Conservation (phyloP, 2,329 filamentous ascomycete species). For the Alternaria ventricosa region DNA sequence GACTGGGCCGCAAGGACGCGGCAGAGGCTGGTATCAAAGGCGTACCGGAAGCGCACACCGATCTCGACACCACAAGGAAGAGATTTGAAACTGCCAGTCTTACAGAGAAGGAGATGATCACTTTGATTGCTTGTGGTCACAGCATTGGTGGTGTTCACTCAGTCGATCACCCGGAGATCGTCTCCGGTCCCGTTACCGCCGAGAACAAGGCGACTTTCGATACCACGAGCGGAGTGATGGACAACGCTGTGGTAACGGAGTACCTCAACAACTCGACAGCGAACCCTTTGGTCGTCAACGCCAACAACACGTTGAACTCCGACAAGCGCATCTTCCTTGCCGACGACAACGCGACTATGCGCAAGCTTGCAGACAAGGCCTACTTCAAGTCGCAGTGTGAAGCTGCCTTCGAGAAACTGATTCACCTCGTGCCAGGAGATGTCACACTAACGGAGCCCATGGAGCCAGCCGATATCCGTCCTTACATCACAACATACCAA, state of each 20-base stretch:
- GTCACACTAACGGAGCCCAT: conserved; percentile 27
- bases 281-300: conserved; percentile 33
- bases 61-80: conserved; percentile 36
- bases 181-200: conserved; percentile 25
- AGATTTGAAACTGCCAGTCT: conserved; percentile 43
- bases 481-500: conserved; percentile 22
- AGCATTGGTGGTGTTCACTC: conserved; percentile 46
- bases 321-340: conserved; percentile 42
- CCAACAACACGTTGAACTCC: conserved; percentile 39
- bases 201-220: conserved; percentile 36
- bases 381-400: conserved; percentile 28
- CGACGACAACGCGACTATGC: conserved; percentile 42
- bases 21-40: conserved; percentile 35
- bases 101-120: conserved; percentile 31
- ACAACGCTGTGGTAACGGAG: conserved; percentile 41
- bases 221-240: conserved; percentile 29
- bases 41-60: conserved; percentile 42
- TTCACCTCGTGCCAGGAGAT: conserved; percentile 28
- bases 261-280: conserved; percentile 39
- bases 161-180: conserved; percentile 40
- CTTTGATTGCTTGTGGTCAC: conserved; percentile 46
- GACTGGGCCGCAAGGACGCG: conserved; percentile 44
- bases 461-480: conserved; percentile 21
- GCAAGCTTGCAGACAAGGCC: conserved; percentile 27
- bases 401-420: conserved; percentile 25